A percentile compares a stretch with the other conserved stretches of the same genome.
Evolutionary conservation across 2,329 filamentous ascomycete species (phyloP).

Genomic region (Ophiostoma sp.): DNA sequence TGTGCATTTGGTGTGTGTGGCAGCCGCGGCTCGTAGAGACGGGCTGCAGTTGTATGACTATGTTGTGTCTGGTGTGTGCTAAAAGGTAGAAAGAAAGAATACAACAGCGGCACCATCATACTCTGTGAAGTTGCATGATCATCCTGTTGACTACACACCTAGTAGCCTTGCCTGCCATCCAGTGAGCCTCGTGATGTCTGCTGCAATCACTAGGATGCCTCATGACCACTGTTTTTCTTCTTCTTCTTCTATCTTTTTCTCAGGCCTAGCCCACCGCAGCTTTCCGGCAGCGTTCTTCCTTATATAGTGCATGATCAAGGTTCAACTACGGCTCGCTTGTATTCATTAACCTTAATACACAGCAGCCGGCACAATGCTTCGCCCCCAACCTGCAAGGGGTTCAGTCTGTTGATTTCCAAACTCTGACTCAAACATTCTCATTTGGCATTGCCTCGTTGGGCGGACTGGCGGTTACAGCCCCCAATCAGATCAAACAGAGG

Average conservation of each 20-base stretch:
- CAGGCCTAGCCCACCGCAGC: too few species aligned
- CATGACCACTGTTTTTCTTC: background rate
- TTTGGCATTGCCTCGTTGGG: background rate
- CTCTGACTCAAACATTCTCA: background rate
- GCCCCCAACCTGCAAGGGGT: conserved; percentile 1
- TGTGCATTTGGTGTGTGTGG: background rate
- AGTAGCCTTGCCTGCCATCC: background rate
- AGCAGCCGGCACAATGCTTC: background rate
- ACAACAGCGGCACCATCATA: background rate
- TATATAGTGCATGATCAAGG: too few species aligned
- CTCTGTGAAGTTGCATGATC: background rate
- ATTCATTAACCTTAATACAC: background rate
- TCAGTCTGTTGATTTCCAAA: background rate
- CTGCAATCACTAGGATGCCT: background rate
- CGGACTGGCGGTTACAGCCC: background rate
- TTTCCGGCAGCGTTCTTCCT: too few species aligned
- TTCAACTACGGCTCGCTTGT: too few species aligned
- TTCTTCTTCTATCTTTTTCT: background rate
- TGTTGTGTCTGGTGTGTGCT: background rate
- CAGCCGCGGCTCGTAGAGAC: background rate
- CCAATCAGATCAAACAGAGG: background rate
- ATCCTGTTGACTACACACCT: background rate
- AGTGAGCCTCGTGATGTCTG: conserved; percentile 5
- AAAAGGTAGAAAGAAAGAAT: background rate
- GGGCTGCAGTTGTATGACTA: background rate